These are phyloP conservation scores for Cordyceps fumosorosea DNA, from an alignment of 2,329 filamentous ascomycete genomes.

Conservation along the genomic window DNA sequence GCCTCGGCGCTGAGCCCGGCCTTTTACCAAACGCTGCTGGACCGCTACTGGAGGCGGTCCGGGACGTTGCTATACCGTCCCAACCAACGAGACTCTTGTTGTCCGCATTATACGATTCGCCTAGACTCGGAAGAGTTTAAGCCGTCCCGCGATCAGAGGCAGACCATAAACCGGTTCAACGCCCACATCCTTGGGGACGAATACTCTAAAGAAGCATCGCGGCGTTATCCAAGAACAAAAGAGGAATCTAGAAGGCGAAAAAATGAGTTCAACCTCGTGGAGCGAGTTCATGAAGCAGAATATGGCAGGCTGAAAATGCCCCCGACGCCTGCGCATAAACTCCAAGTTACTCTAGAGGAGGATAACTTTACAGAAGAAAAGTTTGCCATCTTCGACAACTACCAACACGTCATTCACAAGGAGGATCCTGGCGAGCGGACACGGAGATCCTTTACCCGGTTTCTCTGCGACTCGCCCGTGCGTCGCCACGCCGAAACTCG, in stretches of 20 bases:
- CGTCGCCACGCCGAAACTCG: constrained; percentile 36
- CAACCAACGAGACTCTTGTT: constrained; percentile 74
- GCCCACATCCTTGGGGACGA: constrained; percentile 60
- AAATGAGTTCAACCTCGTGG: constrained; percentile 59
- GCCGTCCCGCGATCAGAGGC: constrained; percentile 64
- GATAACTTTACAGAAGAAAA: constrained; percentile 72
- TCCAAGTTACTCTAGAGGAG: constrained; percentile 64
- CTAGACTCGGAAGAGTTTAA: constrained; percentile 60
- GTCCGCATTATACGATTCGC: constrained; percentile 82
- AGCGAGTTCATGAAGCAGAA: constrained; percentile 66
- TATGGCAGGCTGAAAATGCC: constrained; percentile 45
- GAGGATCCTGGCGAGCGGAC: constrained; percentile 56
- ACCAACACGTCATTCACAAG: constrained; percentile 66
- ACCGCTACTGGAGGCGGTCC: constrained; percentile 73
- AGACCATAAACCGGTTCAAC: constrained; percentile 72
- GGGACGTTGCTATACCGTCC: constrained; percentile 69
- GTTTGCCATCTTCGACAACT: constrained; percentile 64
- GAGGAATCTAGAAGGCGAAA: constrained; percentile 57
- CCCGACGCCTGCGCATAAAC: constrained; percentile 58
- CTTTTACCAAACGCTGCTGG: constrained; percentile 66
- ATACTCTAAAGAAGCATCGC: constrained; percentile 59
- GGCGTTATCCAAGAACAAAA: constrained; percentile 59
- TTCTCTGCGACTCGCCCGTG: constrained; percentile 68
- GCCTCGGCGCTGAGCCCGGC: constrained; percentile 53
- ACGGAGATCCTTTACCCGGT: constrained; percentile 57